Base-by-base conservation (phyloP, 139 green algal genomes). In the Monoraphidium neglectum region DNA sequence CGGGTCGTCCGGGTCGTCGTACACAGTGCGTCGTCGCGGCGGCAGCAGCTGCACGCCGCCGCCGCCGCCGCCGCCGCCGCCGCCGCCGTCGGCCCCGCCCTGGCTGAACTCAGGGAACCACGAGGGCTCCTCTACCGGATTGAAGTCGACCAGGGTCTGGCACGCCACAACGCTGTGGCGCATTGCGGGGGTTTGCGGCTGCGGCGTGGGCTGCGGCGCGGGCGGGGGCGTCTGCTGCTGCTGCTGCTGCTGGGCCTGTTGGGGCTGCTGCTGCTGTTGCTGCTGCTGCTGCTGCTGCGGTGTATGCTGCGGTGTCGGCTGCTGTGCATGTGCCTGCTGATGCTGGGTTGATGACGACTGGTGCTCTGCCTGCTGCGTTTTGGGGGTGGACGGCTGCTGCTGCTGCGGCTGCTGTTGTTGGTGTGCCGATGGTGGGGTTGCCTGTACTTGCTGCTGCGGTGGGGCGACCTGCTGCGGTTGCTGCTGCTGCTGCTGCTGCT, bases 61-160 rank as follows among this genome's bases (percentile, higher is more conserved):
- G 26, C 60, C 60, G 60, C 60, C 60, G 60, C 28, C 26, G 16
- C 12, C 57, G 63, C 10, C 63, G 10, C 28, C 63, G 18, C 12
- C 18, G 28, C 32, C 10, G 18, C n/a, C 5, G 10, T 23, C n/a
- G 35, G 28, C 35, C 16, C 63, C n/a, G 63, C 63, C 12, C 28
- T 23, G 15, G 63, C 63, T 49, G 53, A 53, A 66, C 16, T 43
- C 24, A 6, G 82, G 82, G 79, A 88, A 46, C 88, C 88, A 94
- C 0, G 85, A 88, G 3, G 90, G 90, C 82, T 94, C 90, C 57
- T 87, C 75, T 70, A 94, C 83, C 0, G 90, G 90, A 67, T 94
- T 94, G 77, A 83, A 92, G 69, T 84, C 36, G 1, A 90, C 59
- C n/a, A 72, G 73, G 2, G 73, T 79, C 63, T 72, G 59, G 28